Conservation (phyloP, 208 protist genomes). For the Herpetomonas tarakana region DNA sequence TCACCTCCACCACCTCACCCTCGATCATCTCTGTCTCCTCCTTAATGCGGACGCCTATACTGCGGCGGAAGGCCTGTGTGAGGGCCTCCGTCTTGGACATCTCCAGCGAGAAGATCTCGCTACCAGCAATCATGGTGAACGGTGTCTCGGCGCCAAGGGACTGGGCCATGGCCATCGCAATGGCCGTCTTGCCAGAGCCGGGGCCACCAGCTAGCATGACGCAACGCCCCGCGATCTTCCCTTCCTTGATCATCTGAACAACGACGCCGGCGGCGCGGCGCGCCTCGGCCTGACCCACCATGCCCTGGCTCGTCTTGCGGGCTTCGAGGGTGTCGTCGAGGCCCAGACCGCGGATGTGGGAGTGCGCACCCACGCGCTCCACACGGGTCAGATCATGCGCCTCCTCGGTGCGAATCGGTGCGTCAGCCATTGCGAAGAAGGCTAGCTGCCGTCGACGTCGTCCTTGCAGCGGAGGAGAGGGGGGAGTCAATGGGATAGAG, state of each 20-base stretch:
- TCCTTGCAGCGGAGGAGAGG: too few species aligned
- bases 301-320: conserved; percentile 93
- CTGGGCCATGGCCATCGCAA: conserved; percentile 99
- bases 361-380: conserved; percentile 98
- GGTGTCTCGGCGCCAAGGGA: conserved; percentile 97
- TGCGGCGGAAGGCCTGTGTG: conserved; percentile 98
- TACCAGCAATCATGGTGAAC: conserved; percentile 99
- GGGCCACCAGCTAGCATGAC: conserved; percentile 99
- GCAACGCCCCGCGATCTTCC: conserved; percentile 99
- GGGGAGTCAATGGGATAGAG: too few species aligned
- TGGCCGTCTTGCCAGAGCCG: conserved; percentile 98
- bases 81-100: conserved; percentile 99
- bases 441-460: too few species aligned
- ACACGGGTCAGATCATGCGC: conserved; percentile 96
- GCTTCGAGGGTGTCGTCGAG: conserved; percentile 98
- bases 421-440: conserved; percentile 44
- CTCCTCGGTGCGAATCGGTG: conserved; percentile 86
- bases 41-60: conserved; percentile 99
- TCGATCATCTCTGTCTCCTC: conserved; percentile 99
- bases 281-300: conserved; percentile 98
- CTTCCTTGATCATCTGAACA: conserved; percentile 98
- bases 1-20: conserved; percentile 99
- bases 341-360: conserved; percentile 99
- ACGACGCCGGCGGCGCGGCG: conserved; percentile 89
- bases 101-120: conserved; percentile 99